A percentile compares a stretch with the other conserved stretches of the same genome.
Conservation (phyloP, 2,329 filamentous ascomycete genomes). For the Diaporthe sp. region DNA sequence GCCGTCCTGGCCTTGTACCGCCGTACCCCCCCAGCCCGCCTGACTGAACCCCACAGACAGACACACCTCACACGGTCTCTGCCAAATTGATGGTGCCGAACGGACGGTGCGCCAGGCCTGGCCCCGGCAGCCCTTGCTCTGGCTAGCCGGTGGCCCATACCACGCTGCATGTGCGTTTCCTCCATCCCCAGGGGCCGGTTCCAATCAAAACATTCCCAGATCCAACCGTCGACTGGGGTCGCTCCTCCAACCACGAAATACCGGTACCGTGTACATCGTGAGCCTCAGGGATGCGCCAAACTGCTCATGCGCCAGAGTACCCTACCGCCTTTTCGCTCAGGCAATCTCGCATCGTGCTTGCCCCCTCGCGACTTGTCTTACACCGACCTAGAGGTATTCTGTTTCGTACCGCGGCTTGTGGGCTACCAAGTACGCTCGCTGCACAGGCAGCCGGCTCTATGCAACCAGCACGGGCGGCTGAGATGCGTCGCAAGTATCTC, state of each 20-base stretch:
- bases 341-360: slow-evolving; percentile 33
- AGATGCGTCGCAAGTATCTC: slow-evolving; percentile 4
- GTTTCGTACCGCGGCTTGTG: slow-evolving; percentile 37
- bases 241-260: slow-evolving; percentile 26
- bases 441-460: slow-evolving; percentile 34
- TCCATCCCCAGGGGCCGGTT: slow-evolving; percentile 23
- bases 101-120: slow-evolving; percentile 39
- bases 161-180: slow-evolving; percentile 31
- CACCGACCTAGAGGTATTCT: slow-evolving; percentile 33
- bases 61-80: slow-evolving; percentile 39
- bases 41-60: slow-evolving; percentile 36
- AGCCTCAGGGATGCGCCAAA: slow-evolving; percentile 37
- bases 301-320: slow-evolving; percentile 32
- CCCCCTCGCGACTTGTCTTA: slow-evolving; percentile 39
- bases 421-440: slow-evolving; percentile 22
- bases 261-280: slow-evolving; percentile 30
- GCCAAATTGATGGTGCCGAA: slow-evolving; percentile 36
- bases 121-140: slow-evolving; percentile 24
- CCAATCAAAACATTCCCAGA: slow-evolving; percentile 37
- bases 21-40: slow-evolving; percentile 22
- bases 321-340: slow-evolving; percentile 38
- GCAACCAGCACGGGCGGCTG: slow-evolving; percentile 28
- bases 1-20: slow-evolving; percentile 4
- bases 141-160: slow-evolving; percentile 29
- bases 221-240: slow-evolving; percentile 37